These are phyloP conservation scores for Phytophthora palmivora DNA, from an alignment of 352 stramenopile species.

Conservation along the genomic window DNA sequence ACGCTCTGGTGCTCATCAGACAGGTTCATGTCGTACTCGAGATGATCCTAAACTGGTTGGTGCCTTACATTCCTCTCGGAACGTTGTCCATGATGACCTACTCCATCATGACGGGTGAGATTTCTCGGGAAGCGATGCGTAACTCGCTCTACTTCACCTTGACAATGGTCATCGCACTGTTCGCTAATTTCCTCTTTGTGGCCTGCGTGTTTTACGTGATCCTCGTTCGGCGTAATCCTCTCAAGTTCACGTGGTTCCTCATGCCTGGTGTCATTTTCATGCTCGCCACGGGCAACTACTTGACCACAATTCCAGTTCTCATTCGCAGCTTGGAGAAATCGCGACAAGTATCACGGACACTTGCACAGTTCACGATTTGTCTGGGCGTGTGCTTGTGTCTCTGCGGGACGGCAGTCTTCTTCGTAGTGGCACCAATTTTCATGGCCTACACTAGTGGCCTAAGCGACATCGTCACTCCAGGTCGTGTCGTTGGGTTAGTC, in stretches of 20 bases:
- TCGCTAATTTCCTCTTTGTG: conserved; percentile 60
- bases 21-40: conserved; percentile 69
- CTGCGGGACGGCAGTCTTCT: conserved; percentile 61
- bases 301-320: conserved; percentile 64
- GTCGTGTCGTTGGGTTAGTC: conserved; percentile 50
- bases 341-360: conserved; percentile 64
- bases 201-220: conserved; percentile 59
- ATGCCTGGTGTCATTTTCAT: conserved; percentile 65
- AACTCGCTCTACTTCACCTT: conserved; percentile 50
- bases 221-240: conserved; percentile 69
- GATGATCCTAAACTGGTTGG: conserved; percentile 75
- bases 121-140: conserved; percentile 41
- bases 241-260: conserved; percentile 65
- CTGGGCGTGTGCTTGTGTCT: conserved; percentile 57
- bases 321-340: conserved; percentile 71
- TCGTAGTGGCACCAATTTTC: conserved; percentile 57
- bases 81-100: conserved; percentile 62
- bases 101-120: conserved; percentile 55
- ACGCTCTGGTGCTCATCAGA: conserved; percentile 61
- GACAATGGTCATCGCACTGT: conserved; percentile 48
- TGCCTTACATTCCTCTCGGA: conserved; percentile 56
- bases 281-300: conserved; percentile 54
- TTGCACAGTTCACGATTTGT: conserved; percentile 67
- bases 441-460: conserved; percentile 69
- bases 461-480: conserved; percentile 47